These are phyloP conservation scores for Pouteria glomerata DNA, from an alignment of 148 eudicot genomes.

Conservation along the genomic window DNA sequence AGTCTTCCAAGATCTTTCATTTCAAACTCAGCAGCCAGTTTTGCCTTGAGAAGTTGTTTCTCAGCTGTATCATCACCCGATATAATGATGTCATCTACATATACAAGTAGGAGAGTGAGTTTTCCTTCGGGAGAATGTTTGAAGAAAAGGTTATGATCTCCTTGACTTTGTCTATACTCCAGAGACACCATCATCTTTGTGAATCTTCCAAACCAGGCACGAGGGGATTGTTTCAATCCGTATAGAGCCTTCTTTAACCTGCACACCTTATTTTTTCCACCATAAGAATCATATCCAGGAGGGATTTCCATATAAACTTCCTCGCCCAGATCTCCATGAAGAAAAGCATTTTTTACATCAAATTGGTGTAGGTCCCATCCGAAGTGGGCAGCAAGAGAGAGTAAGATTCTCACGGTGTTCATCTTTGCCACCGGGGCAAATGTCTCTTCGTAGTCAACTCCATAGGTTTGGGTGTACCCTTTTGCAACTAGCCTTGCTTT, in stretches of 20 bases:
- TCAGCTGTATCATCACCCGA: background rate
- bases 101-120: background rate
- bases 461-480: too few relatives aligned
- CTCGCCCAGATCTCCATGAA: too few relatives aligned
- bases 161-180: background rate
- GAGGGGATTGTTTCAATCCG: background rate
- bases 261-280: background rate
- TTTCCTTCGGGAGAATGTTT: background rate
- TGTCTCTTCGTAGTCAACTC: too few relatives aligned
- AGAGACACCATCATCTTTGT: background rate
- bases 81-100: background rate
- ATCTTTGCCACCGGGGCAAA: too few relatives aligned
- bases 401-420: too few relatives aligned
- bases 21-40: background rate
- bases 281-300: too few relatives aligned
- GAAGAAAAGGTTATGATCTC: background rate
- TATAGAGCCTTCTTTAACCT: background rate
- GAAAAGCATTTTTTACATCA: too few relatives aligned
- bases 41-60: background rate
- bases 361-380: too few relatives aligned
- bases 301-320: too few relatives aligned
- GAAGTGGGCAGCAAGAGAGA: too few relatives aligned
- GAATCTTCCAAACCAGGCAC: background rate
- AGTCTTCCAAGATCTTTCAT: background rate
- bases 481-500: too few relatives aligned